Percentiles rank a stretch among this genome's conserved stretches.
Evolutionary conservation across 1,284 basidiomycete species (phyloP).

Genomic region (Moesziomyces sp.): DNA sequence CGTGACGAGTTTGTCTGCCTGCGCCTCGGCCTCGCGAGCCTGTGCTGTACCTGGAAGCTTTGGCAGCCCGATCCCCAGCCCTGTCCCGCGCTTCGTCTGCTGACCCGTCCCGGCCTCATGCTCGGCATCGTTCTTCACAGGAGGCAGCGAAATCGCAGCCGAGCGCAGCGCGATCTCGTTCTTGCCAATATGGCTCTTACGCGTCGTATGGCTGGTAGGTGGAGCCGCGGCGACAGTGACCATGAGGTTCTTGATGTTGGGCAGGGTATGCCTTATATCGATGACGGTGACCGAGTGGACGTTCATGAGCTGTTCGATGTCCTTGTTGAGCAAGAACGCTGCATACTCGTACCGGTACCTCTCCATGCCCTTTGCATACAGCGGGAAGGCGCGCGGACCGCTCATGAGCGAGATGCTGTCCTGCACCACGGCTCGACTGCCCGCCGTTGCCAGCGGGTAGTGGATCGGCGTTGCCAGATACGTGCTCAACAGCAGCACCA

Average conservation of each 20-base stretch:
- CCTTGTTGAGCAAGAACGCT: conserved; percentile 94
- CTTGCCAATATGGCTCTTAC: conserved; percentile 47
- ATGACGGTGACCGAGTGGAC: conserved; percentile 73
- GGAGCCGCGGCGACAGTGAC: conserved; percentile 74
- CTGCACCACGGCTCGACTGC: conserved; percentile 58
- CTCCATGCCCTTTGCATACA: conserved; percentile 93
- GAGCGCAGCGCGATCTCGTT: conserved; percentile 41
- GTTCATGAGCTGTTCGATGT: conserved; percentile 77
- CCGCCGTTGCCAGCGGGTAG: conserved; percentile 61
- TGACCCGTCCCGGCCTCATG: not conserved
- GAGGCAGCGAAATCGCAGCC: not conserved
- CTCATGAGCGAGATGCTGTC: conserved; percentile 65
- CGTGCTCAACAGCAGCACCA: conserved; percentile 54
- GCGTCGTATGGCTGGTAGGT: conserved; percentile 32
- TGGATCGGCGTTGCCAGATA: conserved; percentile 60
- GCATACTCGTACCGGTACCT: conserved; percentile 97
- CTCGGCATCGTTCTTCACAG: not conserved
- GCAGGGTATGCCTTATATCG: conserved; percentile 93
- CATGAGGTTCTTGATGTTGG: conserved; percentile 92
- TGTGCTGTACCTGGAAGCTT: conserved; percentile 4
- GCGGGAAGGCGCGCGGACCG: conserved; percentile 71
- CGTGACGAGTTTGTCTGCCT: conserved; percentile 24
- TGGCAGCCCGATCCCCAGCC: conserved; percentile 26
- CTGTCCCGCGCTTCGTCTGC: conserved; percentile 14
- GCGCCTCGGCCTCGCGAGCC: conserved; percentile 6